Percentiles rank a stretch among this genome's conserved stretches.
Conservation (phyloP, 2,329 filamentous ascomycete genomes). For the Fusarium pseudocircinatum region DNA sequence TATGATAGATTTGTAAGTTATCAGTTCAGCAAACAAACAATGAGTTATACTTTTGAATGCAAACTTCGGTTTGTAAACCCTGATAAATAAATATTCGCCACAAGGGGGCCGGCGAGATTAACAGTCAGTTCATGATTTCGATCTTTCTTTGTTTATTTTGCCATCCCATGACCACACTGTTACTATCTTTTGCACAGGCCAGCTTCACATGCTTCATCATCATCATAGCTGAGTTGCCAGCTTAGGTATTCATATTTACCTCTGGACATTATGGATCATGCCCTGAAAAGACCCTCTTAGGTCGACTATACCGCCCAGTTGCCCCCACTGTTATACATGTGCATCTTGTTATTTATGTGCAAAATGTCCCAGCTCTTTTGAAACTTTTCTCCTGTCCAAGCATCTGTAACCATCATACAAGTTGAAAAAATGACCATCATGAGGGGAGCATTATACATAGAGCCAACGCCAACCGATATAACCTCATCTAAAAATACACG, state of each 20-base stretch:
- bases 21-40: background rate
- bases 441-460: slow-evolving; percentile 59
- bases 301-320: slow-evolving; percentile 4
- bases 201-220: background rate
- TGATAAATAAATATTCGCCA: background rate
- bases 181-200: background rate
- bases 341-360: slow-evolving; percentile 37
- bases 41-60: background rate
- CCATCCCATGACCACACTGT: background rate
- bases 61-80: background rate
- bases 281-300: slow-evolving; percentile 2
- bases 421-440: slow-evolving; percentile 47
- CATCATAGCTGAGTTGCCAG: slow-evolving; percentile 18
- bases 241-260: slow-evolving; percentile 14
- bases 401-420: slow-evolving; percentile 34
- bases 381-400: slow-evolving; percentile 34
- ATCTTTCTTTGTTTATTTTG: background rate
- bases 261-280: background rate
- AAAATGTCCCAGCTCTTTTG: slow-evolving; percentile 34
- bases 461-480: slow-evolving; percentile 49
- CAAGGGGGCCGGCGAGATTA: background rate
- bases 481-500: slow-evolving; percentile 49
- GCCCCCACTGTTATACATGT: slow-evolving; percentile 38
- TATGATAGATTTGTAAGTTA: too few species aligned
- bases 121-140: background rate